A percentile compares a stretch with the other conserved stretches of the same genome.
These are phyloP conservation scores for Trichosporon ovoides DNA, from an alignment of 1,284 basidiomycete species.

Conservation along the genomic window DNA sequence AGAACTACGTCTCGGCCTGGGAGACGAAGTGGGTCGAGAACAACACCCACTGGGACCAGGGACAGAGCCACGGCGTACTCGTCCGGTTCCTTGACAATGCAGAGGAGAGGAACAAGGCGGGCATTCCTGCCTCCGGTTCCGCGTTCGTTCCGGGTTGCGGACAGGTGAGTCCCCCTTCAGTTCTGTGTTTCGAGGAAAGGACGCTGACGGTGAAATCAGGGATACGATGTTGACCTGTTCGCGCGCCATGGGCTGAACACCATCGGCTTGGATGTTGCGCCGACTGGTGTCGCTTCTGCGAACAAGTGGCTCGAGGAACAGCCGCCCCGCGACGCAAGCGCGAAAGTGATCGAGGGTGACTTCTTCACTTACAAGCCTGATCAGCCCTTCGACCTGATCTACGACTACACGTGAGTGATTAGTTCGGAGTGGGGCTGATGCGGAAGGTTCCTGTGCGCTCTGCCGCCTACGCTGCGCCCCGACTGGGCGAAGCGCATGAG, in stretches of 20 bases:
- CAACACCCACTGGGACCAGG: conserved; percentile 55
- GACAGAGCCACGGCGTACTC: conserved; percentile 57
- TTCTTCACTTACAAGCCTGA: conserved; percentile 56
- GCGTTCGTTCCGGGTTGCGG: conserved; percentile 71
- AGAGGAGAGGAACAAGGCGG: conserved; percentile 40
- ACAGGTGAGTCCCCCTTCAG: conserved; percentile 50
- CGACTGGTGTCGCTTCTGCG: conserved; percentile 56
- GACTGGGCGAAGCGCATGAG: conserved; percentile 60
- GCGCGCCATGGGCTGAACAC: conserved; percentile 53
- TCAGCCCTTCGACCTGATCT: conserved; percentile 56
- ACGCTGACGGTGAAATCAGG: too few species aligned
- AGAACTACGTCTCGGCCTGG: conserved; percentile 17
- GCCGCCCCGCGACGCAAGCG: conserved; percentile 6
- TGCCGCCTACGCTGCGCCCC: conserved; percentile 55
- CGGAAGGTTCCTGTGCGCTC: conserved; percentile 65
- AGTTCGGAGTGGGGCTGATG: conserved; percentile 13
- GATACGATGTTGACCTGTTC: conserved; percentile 61
- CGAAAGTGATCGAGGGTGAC: conserved; percentile 50
- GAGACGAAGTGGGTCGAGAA: conserved; percentile 45
- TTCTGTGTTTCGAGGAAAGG: too few species aligned
- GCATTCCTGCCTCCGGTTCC: conserved; percentile 55
- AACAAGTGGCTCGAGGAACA: conserved; percentile 49
- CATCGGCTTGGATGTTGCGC: conserved; percentile 58
- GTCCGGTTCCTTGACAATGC: conserved; percentile 54
- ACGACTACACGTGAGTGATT: conserved; percentile 66